Base-by-base conservation (phyloP, 768 basidiomycete species). In the Lactarius sp. region DNA sequence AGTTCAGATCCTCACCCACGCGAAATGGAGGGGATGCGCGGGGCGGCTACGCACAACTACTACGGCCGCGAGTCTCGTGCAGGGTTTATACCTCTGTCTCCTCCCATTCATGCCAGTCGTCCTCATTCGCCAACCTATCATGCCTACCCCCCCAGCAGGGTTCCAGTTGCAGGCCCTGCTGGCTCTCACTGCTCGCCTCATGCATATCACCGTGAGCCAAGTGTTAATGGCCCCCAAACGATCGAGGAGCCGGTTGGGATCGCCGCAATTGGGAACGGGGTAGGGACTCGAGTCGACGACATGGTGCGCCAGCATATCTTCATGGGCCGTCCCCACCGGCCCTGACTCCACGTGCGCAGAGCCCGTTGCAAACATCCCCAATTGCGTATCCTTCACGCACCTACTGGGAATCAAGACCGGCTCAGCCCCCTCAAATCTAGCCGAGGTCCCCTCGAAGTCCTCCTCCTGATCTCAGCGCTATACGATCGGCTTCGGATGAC, bases 381-480 rank as follows among this genome's bases (percentile, higher is more conserved):
- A 81, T 86, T 1, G 73, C 75, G 4, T 81, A 80, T 52, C 82
- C 81, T n/a, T 68, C 70, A 34, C 62, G 77, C 18, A 70, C 80
- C 7, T 83, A 84, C 69, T 88, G 86, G 87, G 88, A 88, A 14
- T 73, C 80, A 70, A 83, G 81, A 3, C 72, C 77, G 1, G 71
- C 77, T 1, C 74, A 75, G 57, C 75, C 75, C 9, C 69, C 75
- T 4, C 75, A 74, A 49, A 68, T 42, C 70, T 73, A 6, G 73
- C 73, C 69, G 13, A 66, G 67, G 39, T 66, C 66, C 12, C 66
- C 66, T 37, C 55, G 68, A 18, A 56, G 22, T 9, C 39, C 49
- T 3, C 50, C 58, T 50, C 52, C 60, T 44, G 42, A 65, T n/a
- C 31, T 56, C 18, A 37, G 62, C 31, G 50, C 47, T 27, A 13